These are phyloP conservation scores for Trifolium subterraneum DNA, from an alignment of 306 rosid species.

Conservation along the genomic window DNA sequence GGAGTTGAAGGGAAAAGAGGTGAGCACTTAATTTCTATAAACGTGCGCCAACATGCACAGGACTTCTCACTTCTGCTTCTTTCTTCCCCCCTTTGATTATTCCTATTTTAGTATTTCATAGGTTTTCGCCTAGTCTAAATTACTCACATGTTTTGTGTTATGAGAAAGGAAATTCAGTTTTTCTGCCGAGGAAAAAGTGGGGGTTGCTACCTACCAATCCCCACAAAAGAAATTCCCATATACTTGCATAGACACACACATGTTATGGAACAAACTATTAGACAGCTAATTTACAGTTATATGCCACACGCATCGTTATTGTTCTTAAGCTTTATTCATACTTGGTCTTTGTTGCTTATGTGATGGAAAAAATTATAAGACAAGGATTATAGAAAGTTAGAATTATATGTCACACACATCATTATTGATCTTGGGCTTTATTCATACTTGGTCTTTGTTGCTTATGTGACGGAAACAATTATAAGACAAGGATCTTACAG, in stretches of 20 bases:
- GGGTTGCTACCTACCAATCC: constrained; percentile 2
- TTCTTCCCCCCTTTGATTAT: constrained; percentile 1
- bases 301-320: background rate
- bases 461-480: constrained; percentile 20
- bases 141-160: constrained; percentile 14
- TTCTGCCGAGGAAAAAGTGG: background rate
- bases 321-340: constrained; percentile 26
- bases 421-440: constrained; percentile 15
- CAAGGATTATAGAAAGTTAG: background rate
- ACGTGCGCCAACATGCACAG: constrained; percentile 8
- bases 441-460: constrained; percentile 24
- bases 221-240: background rate
- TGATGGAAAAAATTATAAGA: background rate
- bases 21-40: constrained; percentile 43
- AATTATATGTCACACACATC: background rate
- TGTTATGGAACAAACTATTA: background rate
- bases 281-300: background rate
- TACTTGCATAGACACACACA: background rate
- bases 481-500: background rate
- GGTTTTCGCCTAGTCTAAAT: background rate
- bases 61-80: constrained; percentile 14
- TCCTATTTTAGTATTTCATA: background rate
- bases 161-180: constrained; percentile 3
- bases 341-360: constrained; percentile 8
- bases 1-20: constrained; percentile 97